phyloP scores from a whole-genome alignment of 108 stramenopile genomes.

The Nitzschia sp. region DNA sequence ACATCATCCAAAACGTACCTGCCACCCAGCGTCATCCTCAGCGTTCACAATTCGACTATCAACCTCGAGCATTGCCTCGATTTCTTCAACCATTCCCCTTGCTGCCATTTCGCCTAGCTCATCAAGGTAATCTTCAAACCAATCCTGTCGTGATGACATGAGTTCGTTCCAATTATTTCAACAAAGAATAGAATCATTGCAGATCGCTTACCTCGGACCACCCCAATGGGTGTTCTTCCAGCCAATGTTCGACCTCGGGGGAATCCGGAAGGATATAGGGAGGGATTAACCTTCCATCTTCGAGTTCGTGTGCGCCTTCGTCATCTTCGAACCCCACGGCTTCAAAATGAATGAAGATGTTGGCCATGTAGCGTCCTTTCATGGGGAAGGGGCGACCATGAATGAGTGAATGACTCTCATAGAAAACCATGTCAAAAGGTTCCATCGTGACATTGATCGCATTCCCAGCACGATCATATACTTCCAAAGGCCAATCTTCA shows the following conservation, averaged over 20 bases:
- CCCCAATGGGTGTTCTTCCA: slow-evolving; percentile 43
- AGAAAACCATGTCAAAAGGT: slow-evolving; percentile 73
- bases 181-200: too few species aligned
- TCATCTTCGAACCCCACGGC: slow-evolving; percentile 69
- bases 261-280: slow-evolving; percentile 35
- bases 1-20: neutral
- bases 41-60: slow-evolving; percentile 20
- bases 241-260: slow-evolving; percentile 54
- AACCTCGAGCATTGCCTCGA: slow-evolving; percentile 24
- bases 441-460: slow-evolving; percentile 56
- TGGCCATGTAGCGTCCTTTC: slow-evolving; percentile 80
- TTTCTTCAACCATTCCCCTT: slow-evolving; percentile 37
- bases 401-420: slow-evolving; percentile 63
- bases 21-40: slow-evolving; percentile 48
- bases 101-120: slow-evolving; percentile 44
- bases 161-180: too few species aligned
- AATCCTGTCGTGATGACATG: slow-evolving; percentile 20
- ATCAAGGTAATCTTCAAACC: slow-evolving; percentile 37
- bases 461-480: slow-evolving; percentile 78
- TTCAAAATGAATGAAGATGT: slow-evolving; percentile 90
- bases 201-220: slow-evolving; percentile 43
- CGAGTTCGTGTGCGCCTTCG: slow-evolving; percentile 10
- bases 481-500: slow-evolving; percentile 91
- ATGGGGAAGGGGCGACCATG: slow-evolving; percentile 86
- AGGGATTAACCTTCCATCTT: slow-evolving; percentile 6